Evolutionary conservation across 768 basidiomycete genomes (phyloP), one percentile per base, ranked within the genome.

Genomic region (Hericium alpestre): DNA sequence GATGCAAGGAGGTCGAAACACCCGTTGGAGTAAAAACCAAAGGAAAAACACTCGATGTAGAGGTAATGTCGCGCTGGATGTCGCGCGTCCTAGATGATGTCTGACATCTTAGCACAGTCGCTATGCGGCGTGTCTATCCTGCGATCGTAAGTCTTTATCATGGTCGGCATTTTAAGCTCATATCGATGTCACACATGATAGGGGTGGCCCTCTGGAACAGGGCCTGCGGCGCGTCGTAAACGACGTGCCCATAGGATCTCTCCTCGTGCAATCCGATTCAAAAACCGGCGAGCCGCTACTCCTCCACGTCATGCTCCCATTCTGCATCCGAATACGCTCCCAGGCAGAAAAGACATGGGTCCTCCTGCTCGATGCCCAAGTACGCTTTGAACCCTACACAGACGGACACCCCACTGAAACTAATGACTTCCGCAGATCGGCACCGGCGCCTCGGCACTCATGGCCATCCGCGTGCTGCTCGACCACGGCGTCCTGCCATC

Each of bases 401-500:
- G 25, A 25, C 5, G 25, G 25, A 23, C 13, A 12, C 41, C 37
- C 25, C 6, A 53, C 57, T 43, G 53, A 51, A 47, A 12, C 25
- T 16, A 8, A 12, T 38, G 22, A 39, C 46, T 13, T 43, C n/a
- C 9, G 18, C 16, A 95, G 86, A 92, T 98, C 67, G 93, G 91
- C 6, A 97, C 95, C 0, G 95, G 86, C 4, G 93, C 94, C 0
- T 83, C 90, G 3, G 86, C 86, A 18, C 89, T 97, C 69, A 97
- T 98, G 95, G 87, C 93, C 0, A 90, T 99, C 59, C 87, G 95
- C 27, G 81, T 95, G 11, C 74, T 97, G 10, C 78, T 98, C 16
- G 95, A 99, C 67, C 95, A 99, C 63, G 93, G 95, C 12, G 84
- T 95, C 16, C 79, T 69, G 56, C 81, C 93, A 68, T 82, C 87